Evolutionary conservation across 2,329 filamentous ascomycete genomes (phyloP), one percentile per base, ranked within the genome.

Genomic region (Aspergillus sp.): DNA sequence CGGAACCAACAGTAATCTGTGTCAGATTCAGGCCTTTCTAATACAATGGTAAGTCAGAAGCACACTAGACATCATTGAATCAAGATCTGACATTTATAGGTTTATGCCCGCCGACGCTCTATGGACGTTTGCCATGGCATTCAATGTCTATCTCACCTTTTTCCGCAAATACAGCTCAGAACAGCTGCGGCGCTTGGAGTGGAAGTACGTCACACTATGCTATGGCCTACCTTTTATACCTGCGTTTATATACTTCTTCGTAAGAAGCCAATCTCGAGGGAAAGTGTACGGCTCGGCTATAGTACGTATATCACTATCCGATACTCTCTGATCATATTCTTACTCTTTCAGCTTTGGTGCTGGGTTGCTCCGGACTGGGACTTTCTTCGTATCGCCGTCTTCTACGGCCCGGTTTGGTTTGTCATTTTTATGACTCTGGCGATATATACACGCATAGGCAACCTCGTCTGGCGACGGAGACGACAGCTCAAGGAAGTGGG

Each of bases 141-240:
- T 89, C 67, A 96, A 95, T 72, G 91, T 95, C 55, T 92, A 92
- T 74, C 78, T 94, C 15, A 93, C 91, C 0, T 92, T 95, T 71
- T 93, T 92, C 75, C 83, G 82, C 69, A 90, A 90, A 65, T 93
- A 88, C 68, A 86, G 90, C 62, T 85, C 88, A 1, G 77, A 82
- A 4, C 83, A 85, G 56, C 79, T 95, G 15, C 86, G 86, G 11
- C 81, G 77, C 49, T 83, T 94, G 72, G 92, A 95, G 72, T 84
- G 88, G 50, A 88, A 84, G 60, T 95, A 95, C 66, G 73, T 92
- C 1, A 34, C 88, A 1, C 72, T 82, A 59, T 92, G 90, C 72
- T 95, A 95, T 64, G 91, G 91, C 0, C 64, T 92, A 3, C 90
- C 91, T 0, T 86, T 91, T 19, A 73, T 92, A 9, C 87, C 91